A percentile compares a stretch with the other conserved stretches of the same genome.
phyloP scores from a whole-genome alignment of 2,329 filamentous ascomycete genomes.

The Westerdykella ornata region DNA sequence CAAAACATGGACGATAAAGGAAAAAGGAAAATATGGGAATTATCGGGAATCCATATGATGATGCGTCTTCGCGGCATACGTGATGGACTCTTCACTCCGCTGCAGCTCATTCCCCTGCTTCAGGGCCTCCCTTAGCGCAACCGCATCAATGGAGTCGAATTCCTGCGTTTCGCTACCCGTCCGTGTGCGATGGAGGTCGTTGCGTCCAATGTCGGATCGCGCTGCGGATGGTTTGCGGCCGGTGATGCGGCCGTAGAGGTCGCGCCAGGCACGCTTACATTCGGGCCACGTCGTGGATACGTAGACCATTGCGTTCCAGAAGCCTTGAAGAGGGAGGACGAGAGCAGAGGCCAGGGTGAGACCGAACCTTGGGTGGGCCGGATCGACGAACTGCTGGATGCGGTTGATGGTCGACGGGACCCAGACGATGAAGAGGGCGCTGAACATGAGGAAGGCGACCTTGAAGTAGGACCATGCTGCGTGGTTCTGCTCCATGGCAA shows the following conservation, averaged over 20 bases:
- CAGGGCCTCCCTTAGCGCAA: slow-evolving; percentile 6
- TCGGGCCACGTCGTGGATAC: slow-evolving; percentile 35
- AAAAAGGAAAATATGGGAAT: too few species aligned
- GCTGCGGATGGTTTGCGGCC: too few species aligned
- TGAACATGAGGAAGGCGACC: slow-evolving; percentile 64
- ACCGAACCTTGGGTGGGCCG: slow-evolving; percentile 41
- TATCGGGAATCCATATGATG: too few species aligned
- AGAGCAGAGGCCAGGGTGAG: slow-evolving; percentile 66
- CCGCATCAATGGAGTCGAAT: slow-evolving; percentile 8
- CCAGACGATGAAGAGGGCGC: slow-evolving; percentile 66
- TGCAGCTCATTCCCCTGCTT: slow-evolving; percentile 2
- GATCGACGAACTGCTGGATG: slow-evolving; percentile 60
- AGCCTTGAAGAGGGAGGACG: slow-evolving; percentile 73
- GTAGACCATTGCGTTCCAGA: slow-evolving; percentile 81
- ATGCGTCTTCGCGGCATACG: too few species aligned
- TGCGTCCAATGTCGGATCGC: slow-evolving; percentile 1
- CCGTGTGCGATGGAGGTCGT: slow-evolving; percentile 7
- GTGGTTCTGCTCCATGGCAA: slow-evolving; percentile 46
- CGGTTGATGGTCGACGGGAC: slow-evolving; percentile 72
- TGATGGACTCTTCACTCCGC: too few species aligned
- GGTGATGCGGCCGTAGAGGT: too few species aligned
- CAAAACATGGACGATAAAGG: too few species aligned
- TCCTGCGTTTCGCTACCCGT: slow-evolving; percentile 6
- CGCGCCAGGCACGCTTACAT: slow-evolving; percentile 15
- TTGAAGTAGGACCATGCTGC: slow-evolving; percentile 65